Evolutionary conservation across 1,284 basidiomycete genomes (phyloP).

Genomic region (Amylostereum areolatum): DNA sequence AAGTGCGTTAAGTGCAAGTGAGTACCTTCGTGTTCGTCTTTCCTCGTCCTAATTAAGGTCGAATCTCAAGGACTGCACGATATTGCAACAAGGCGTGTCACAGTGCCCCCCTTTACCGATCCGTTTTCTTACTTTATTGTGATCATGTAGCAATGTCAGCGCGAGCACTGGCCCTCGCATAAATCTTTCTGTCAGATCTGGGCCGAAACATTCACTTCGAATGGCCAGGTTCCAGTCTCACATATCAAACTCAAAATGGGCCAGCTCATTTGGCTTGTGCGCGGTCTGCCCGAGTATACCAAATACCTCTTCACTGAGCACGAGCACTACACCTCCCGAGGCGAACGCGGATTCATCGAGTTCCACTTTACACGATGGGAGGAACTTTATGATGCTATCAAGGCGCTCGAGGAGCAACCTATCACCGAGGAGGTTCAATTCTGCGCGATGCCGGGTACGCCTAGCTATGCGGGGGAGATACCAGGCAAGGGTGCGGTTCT

Average conservation of each 20-base stretch:
- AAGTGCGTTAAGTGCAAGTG: conserved; percentile 16
- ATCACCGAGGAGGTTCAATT: conserved; percentile 3
- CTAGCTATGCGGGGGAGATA: conserved; percentile 4
- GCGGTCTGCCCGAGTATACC: conserved; percentile 13
- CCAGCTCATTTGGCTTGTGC: conserved; percentile 15
- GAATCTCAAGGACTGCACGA: too few relatives aligned
- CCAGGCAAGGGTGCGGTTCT: conserved; percentile 2
- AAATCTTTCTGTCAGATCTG: conserved; percentile 15
- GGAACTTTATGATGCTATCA: conserved; percentile 11
- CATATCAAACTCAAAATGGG: conserved; percentile 16
- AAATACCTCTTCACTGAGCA: conserved; percentile 11
- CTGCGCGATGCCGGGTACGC: conserved; percentile 11
- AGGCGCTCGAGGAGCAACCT: conserved; percentile 8
- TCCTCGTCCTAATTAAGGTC: too few relatives aligned
- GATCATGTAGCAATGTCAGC: conserved; percentile 8
- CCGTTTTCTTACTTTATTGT: background rate
- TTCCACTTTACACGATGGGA: conserved; percentile 14
- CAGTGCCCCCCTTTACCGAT: conserved; percentile 1
- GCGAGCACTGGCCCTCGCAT: conserved; percentile 13
- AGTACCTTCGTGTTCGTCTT: background rate
- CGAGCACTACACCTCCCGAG: conserved; percentile 6
- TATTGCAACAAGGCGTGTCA: conserved; percentile 8
- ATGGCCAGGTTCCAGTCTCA: conserved; percentile 9
- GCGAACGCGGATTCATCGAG: conserved; percentile 14
- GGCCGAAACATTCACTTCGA: conserved; percentile 10